Conservation (phyloP, 2,329 filamentous ascomycete genomes). For the Beauveria rudraprayagi region DNA sequence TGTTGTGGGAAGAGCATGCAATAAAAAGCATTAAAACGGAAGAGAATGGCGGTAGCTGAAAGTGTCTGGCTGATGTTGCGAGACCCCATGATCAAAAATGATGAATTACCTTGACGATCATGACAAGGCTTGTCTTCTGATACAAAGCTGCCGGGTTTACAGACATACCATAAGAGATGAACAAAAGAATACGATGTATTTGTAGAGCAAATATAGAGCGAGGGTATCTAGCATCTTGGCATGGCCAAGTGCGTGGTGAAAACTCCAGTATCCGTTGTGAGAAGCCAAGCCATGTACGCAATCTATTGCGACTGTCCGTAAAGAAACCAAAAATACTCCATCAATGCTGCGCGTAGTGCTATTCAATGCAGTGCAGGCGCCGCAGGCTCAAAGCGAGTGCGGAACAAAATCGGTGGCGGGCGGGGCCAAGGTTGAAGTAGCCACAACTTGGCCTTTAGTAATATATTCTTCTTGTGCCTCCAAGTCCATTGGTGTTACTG, state of each 20-base stretch:
- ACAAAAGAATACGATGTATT: neutral
- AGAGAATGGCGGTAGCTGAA: too few relatives aligned
- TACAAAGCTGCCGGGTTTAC: too few relatives aligned
- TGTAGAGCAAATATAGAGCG: slow-evolving; percentile 3
- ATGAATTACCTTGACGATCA: too few relatives aligned
- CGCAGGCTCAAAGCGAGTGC: slow-evolving; percentile 4
- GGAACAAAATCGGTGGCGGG: neutral
- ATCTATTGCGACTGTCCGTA: neutral
- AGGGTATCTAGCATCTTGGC: slow-evolving; percentile 4
- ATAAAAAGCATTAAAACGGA: too few relatives aligned
- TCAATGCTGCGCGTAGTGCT: neutral
- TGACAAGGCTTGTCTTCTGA: too few relatives aligned
- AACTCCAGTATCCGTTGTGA: neutral
- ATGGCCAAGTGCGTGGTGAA: neutral
- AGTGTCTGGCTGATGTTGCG: too few relatives aligned
- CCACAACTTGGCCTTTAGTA: neutral
- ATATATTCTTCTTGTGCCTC: slow-evolving; percentile 19
- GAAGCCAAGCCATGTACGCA: neutral
- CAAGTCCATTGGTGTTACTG: slow-evolving; percentile 54
- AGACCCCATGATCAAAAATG: too few relatives aligned
- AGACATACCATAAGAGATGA: neutral
- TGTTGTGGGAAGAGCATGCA: too few relatives aligned
- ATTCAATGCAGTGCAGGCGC: neutral
- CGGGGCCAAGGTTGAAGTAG: neutral
- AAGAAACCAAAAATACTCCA: slow-evolving; percentile 3